Evolutionary conservation across 345 rosid genomes (phyloP), one percentile per base, ranked within the genome.

Genomic region (Psidium guajava): DNA sequence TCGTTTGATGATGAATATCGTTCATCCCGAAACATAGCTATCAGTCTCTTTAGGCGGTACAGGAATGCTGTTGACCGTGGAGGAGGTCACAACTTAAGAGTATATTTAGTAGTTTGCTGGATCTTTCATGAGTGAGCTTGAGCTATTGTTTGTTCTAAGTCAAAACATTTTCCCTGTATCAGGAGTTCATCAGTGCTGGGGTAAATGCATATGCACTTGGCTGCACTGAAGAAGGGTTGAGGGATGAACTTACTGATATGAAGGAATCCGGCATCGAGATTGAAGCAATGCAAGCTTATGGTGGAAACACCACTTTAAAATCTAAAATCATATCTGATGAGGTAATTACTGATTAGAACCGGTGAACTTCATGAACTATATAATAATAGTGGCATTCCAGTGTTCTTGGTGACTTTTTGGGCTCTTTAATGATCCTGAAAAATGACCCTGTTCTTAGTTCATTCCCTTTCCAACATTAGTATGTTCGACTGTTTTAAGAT

Each of bases 141-240:
- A 74, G 84, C 84, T 73, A 61, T 86, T 54, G 54, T 16, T 18
- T 52, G 88, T 75, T 59, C 11, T 69, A 36, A 69, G 80, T 69
- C 80, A 69, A 36, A 69, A 81, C 61, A 74, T 83, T 84, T 86
- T 83, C 56, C 36, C 50, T 87, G 52, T 86, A 24, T 85, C 86
- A 96, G 99, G 99, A 94, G 85, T 96, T 94, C 90, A 96, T 94
- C 73, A 87, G 89, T 77, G 98, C 99, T 81, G 98, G 97, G 52
- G 98, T 96, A 69, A 96, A 94, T 83, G 98, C 99, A 51, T 95
- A 96, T 27, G 95, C 98, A 5, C 91, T 96, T 15, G 99, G 99
- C 36, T 96, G 98, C 89, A 92, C 95, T 0, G 94, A 93, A 55
- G 93, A 95, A 87, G 98, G 97, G 82, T 89, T 96, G 73, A 88